Evolutionary conservation across 306 rosid genomes (phyloP), one percentile per base, ranked within the genome.

Genomic region (Urtica urens): DNA sequence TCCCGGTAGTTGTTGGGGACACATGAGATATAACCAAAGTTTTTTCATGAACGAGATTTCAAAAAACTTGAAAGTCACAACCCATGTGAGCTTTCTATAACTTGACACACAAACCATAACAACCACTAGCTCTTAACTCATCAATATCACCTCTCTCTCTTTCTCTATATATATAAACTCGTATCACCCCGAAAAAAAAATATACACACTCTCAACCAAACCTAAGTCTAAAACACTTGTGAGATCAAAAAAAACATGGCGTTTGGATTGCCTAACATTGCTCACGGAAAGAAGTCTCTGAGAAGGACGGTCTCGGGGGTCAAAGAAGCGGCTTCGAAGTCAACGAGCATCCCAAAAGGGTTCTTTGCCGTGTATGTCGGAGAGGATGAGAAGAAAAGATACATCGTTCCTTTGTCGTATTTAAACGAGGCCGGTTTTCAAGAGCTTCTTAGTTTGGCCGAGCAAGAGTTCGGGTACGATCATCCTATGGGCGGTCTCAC

Each of bases 381-480:
- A 13, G 40, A 35, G n/a, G 11, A 35, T 16, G 40, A 35, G 40
- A 35, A 35, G 40, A 35, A 35, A 16, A 14, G 40, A 3, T 35
- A 35, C 40, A 35, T 35, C n/a, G 40, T 35, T 1, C 81, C 81
- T 2, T n/a, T 60, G 2, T 49, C 58, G 12, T 60, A 60, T 51
- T 24, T 60, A 24, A 64, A 67, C 35, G 57, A 66, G 18, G 67
- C 75, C 19, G 49, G 66, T 30, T 62, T 74, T 17, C 65, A 49
- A 39, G 65, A 40, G 23, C 24, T 50, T 31, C 20, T 60, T 18
- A 40, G 37, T 21, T 5, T 6, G 37, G 58, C 66, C n/a, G 58
- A 46, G 19, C 58, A 60, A 30, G 58, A 51, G 40, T 60, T 50
- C 24, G 66, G 58, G 33, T 51, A 39, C 18, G 51, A 40, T 12